Evolutionary conservation across 2,329 filamentous ascomycete species (phyloP).

Genomic region (Penicillium carneum): DNA sequence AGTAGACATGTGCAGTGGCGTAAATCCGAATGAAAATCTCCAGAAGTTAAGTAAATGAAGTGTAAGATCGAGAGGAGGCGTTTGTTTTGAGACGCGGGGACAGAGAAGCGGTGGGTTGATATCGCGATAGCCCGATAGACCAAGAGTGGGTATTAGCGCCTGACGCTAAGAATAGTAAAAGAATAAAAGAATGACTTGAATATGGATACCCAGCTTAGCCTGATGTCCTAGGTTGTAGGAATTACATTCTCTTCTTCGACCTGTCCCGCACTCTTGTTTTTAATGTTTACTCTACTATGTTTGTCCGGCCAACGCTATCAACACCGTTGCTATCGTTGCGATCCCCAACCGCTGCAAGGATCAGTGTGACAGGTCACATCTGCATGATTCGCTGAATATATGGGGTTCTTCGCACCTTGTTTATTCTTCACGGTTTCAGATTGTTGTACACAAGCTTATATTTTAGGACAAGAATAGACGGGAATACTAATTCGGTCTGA

Average conservation of each 20-base stretch:
- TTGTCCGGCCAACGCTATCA: conserved; percentile 27
- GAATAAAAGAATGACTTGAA: conserved; percentile 4
- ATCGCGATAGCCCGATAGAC: conserved; percentile 35
- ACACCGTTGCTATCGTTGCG: conserved; percentile 21
- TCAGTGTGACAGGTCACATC: conserved; percentile 21
- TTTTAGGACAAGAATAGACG: background rate
- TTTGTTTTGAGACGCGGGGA: conserved; percentile 36
- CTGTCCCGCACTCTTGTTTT: conserved; percentile 10
- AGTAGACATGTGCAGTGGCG: conserved; percentile 8
- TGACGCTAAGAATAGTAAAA: conserved; percentile 17
- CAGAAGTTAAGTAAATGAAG: conserved; percentile 13
- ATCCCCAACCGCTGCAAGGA: conserved; percentile 26
- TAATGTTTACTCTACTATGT: conserved; percentile 21
- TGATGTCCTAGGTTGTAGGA: background rate
- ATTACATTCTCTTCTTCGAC: background rate
- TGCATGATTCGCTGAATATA: conserved; percentile 14
- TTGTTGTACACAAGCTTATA: background rate
- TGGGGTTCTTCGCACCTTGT: background rate
- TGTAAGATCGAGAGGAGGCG: conserved; percentile 20
- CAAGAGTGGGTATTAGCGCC: conserved; percentile 31
- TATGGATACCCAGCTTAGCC: background rate
- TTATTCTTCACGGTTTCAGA: conserved; percentile 1
- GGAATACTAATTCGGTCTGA: background rate
- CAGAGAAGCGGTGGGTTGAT: conserved; percentile 25
- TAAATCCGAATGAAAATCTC: conserved; percentile 14